Percentiles rank a stretch among this genome's conserved stretches.
phyloP scores from a whole-genome alignment of 441 rosid genomes.

The Brassica hybrid region DNA sequence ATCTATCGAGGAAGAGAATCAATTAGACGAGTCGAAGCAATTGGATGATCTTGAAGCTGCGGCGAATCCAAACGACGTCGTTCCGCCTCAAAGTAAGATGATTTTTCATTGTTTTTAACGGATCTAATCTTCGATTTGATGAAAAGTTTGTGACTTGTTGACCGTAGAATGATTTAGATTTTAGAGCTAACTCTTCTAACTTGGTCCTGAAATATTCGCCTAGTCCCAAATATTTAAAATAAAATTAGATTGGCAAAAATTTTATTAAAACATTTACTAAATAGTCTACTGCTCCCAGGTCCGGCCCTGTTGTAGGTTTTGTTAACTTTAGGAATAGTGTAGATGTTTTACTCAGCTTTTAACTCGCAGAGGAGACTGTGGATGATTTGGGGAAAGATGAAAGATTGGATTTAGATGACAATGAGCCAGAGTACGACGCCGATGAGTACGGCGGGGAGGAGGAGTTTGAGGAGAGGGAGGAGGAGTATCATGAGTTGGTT shows the following conservation, averaged over 20 bases:
- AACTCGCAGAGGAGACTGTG: conserved; percentile 76
- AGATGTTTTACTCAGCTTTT: conserved; percentile 52
- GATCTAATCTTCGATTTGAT: conserved; percentile 1
- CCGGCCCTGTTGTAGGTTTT: no score
- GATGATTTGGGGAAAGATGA: conserved; percentile 90
- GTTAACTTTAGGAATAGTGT: conserved; percentile 39
- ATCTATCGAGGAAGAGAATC: conserved; percentile 41
- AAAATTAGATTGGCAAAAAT: no score
- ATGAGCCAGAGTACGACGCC: conserved; percentile 79
- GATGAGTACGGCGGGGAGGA: conserved; percentile 81
- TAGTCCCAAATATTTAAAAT: no score
- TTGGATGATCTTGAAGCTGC: conserved; percentile 35
- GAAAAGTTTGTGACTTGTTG: not conserved
- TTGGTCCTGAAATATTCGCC: not conserved
- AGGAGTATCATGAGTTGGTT: conserved; percentile 59
- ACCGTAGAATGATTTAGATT: conserved; percentile 4
- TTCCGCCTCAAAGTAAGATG: conserved; percentile 57
- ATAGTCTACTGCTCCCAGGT: no score
- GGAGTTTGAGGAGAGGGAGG: conserved; percentile 83
- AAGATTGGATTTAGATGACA: conserved; percentile 89
- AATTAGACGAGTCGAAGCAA: conserved; percentile 33
- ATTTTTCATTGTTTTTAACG: conserved; percentile 9
- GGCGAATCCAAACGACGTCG: conserved; percentile 40
- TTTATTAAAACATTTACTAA: no score
- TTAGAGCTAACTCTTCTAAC: not conserved